A percentile compares a stretch with the other conserved stretches of the same genome.
Evolutionary conservation across 1,284 basidiomycete genomes (phyloP).

Genomic region (Vanrija humicola): DNA sequence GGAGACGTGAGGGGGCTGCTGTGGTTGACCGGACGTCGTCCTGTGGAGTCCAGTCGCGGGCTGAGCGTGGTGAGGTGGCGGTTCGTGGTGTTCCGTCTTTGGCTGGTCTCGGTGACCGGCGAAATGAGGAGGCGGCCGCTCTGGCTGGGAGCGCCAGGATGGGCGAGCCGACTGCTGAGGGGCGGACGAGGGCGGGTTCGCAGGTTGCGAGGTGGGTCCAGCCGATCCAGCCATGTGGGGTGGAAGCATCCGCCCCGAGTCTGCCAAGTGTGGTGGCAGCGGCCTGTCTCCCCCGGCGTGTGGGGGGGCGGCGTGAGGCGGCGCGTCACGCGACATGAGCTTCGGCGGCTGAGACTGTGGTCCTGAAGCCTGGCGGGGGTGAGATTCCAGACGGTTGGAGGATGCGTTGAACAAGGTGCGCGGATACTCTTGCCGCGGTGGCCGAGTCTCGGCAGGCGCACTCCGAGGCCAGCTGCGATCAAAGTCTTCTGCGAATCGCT

Average conservation of each 20-base stretch:
- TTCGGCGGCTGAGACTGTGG: constrained; percentile 30
- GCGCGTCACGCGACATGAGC: constrained; percentile 43
- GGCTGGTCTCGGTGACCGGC: constrained; percentile 1
- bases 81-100: too few species aligned
- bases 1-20: neutral
- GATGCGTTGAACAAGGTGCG: constrained; percentile 84
- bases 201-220: neutral
- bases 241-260: constrained; percentile 27
- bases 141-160: constrained; percentile 43
- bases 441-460: constrained; percentile 1
- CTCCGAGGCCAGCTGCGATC: constrained; percentile 83
- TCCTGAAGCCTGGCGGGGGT: constrained; percentile 38
- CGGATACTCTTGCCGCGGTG: constrained; percentile 7
- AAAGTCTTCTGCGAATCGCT: constrained; percentile 65
- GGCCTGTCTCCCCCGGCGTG: constrained; percentile 5
- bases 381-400: constrained; percentile 71
- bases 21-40: too few species aligned
- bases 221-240: constrained; percentile 32
- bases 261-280: constrained; percentile 20
- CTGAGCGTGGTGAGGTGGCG: too few species aligned
- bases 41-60: too few species aligned
- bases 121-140: constrained; percentile 54
- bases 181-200: constrained; percentile 13
- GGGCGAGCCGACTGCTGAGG: constrained; percentile 1
- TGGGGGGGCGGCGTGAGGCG: neutral